Base-by-base conservation (phyloP, 192 early-diverging fungal genomes). In the Linnemannia hyalina region DNA sequence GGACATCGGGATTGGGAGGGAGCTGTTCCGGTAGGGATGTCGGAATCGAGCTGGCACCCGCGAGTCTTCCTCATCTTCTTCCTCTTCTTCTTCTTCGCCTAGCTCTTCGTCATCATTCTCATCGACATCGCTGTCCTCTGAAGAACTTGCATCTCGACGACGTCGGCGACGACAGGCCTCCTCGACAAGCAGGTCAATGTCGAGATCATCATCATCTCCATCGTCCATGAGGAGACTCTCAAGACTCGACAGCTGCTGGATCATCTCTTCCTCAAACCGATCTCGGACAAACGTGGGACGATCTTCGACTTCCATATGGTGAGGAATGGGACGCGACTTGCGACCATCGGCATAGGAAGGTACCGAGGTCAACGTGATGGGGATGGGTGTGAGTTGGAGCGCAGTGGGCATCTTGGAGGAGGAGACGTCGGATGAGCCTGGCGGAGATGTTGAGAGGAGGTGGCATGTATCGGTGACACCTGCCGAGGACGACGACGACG, bases 241-340 rank as follows among this genome's bases (percentile, higher is more conserved):
- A 9, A 86, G 46, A 40, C 79, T 75, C 49, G 84, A 77, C 29
- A 86, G 23, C 8, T 86, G 79, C 46, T 81, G 75, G n/a, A 86
- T 52, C 84, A 86, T 86, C 68, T 86, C 84, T 54, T 81, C 79
- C 44, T 86, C 84, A 54, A 86, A 81, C 36, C 79, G 75, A 23
- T 86, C 84, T 9, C 78, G 70, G 10, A 86, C 72, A 75, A 86
- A 86, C 13, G 70, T 55, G 11, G 84, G 84, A 0, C 38, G 52
- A 60, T 80, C 80, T 3, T 26, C 6, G 0, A 86, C 84, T 16
- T 78, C 84, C 41, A 75, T 20, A 41, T 86, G 55, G 18, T 71
- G 77, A 6, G 84, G 84, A n/a, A 86, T 70, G 6, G 79, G 79
- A 47, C 78, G 60, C 29, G 60, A 72, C 35, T 20, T 71, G 18